A percentile compares a stretch with the other conserved stretches of the same genome.
Conservation (phyloP, 768 basidiomycete genomes). For the Piloderma croceum region DNA sequence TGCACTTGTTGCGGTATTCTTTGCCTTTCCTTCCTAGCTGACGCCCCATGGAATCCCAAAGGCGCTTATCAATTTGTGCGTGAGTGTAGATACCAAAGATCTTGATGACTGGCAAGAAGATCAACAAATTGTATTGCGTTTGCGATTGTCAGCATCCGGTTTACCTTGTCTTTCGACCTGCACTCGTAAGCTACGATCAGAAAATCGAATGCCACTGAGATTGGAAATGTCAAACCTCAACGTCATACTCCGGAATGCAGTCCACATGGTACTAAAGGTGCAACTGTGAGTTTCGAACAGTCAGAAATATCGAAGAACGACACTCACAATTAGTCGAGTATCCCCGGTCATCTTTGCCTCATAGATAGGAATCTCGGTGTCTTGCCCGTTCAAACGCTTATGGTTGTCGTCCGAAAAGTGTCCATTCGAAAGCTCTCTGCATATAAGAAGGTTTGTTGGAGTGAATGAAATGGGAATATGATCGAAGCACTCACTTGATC, state of each 20-base stretch:
- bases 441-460: background rate
- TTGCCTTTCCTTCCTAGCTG: constrained; percentile 40
- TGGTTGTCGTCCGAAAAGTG: constrained; percentile 68
- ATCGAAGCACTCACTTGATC: constrained; percentile 43
- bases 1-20: constrained; percentile 53
- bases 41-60: constrained; percentile 42
- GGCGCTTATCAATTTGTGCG: constrained; percentile 35
- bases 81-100: constrained; percentile 50
- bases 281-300: constrained; percentile 17
- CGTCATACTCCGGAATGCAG: constrained; percentile 37
- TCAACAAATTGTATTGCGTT: constrained; percentile 20
- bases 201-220: constrained; percentile 1
- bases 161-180: too few relatives aligned
- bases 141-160: constrained; percentile 7
- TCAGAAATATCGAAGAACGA: constrained; percentile 19
- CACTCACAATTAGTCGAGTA: constrained; percentile 43
- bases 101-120: constrained; percentile 39
- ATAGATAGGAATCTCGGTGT: constrained; percentile 49
- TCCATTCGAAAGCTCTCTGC: constrained; percentile 63
- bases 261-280: constrained; percentile 43
- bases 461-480: constrained; percentile 20
- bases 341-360: constrained; percentile 64
- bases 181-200: too few relatives aligned
- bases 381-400: constrained; percentile 44
- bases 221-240: constrained; percentile 25